Percentiles rank a stretch among this genome's conserved stretches.
Evolutionary conservation across 352 stramenopile species (phyloP).

Genomic region (Globisporangium nunn): DNA sequence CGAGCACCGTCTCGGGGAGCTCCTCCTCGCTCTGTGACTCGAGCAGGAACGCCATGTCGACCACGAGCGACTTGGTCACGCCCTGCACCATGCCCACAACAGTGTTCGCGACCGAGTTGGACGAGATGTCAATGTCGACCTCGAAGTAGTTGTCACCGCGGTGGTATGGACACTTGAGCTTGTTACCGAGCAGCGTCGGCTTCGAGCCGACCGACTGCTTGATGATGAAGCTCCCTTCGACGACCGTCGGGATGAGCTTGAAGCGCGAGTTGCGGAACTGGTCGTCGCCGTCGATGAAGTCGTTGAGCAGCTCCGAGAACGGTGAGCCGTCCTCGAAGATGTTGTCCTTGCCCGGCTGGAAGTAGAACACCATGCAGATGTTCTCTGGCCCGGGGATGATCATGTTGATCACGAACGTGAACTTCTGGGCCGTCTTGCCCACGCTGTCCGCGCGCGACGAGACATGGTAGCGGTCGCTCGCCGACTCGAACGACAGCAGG

Average conservation of each 20-base stretch:
- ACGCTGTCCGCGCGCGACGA: slow-evolving; percentile 64
- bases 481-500: slow-evolving; percentile 68
- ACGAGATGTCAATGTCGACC: slow-evolving; percentile 94
- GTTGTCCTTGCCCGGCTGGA: slow-evolving; percentile 67
- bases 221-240: slow-evolving; percentile 97
- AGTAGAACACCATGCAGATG: slow-evolving; percentile 83
- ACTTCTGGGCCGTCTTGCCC: slow-evolving; percentile 62
- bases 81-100: slow-evolving; percentile 87
- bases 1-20: slow-evolving; percentile 77
- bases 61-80: slow-evolving; percentile 84
- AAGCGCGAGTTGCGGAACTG: slow-evolving; percentile 94
- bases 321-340: slow-evolving; percentile 84
- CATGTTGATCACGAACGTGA: slow-evolving; percentile 89
- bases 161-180: slow-evolving; percentile 90
- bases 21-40: slow-evolving; percentile 83
- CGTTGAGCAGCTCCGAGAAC: slow-evolving; percentile 84
- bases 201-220: slow-evolving; percentile 93
- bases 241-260: slow-evolving; percentile 96
- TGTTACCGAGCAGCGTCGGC: slow-evolving; percentile 95
- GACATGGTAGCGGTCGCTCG: slow-evolving; percentile 72
- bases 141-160: slow-evolving; percentile 93
- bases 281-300: slow-evolving; percentile 93
- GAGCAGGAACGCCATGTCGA: slow-evolving; percentile 87
- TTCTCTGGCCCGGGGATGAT: slow-evolving; percentile 82
- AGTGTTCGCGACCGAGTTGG: slow-evolving; percentile 87